Evolutionary conservation across 495 filamentous ascomycete species (phyloP).

Genomic region (Penicillium nucicola): DNA sequence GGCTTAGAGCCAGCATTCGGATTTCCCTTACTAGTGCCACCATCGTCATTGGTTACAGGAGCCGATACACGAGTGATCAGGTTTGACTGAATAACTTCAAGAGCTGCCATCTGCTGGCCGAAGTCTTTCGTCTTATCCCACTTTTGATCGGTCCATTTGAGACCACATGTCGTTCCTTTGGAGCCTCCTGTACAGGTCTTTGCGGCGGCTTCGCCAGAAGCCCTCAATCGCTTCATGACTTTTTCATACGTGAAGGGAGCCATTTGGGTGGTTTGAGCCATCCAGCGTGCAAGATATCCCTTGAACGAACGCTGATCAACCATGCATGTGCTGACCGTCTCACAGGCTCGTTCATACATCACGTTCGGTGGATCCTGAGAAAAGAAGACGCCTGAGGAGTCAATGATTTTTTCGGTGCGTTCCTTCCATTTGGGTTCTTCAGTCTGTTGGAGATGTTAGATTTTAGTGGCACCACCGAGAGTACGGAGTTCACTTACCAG

Average conservation of each 20-base stretch:
- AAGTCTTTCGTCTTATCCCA: constrained; percentile 59
- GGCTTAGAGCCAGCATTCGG: constrained; percentile 55
- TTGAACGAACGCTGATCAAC: constrained; percentile 83
- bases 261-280: constrained; percentile 66
- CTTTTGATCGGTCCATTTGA: constrained; percentile 55
- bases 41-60: constrained; percentile 62
- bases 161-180: constrained; percentile 55
- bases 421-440: constrained; percentile 52
- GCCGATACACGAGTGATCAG: constrained; percentile 43
- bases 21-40: constrained; percentile 74
- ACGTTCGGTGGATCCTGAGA: constrained; percentile 39
- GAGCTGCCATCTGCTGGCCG: constrained; percentile 69
- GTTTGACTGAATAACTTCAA: constrained; percentile 65
- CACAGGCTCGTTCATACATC: constrained; percentile 67
- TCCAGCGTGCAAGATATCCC: constrained; percentile 79
- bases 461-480: not conserved
- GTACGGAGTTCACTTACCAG: constrained; percentile 18
- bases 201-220: constrained; percentile 67
- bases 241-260: constrained; percentile 61
- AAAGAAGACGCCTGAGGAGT: constrained; percentile 55
- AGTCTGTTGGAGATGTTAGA: constrained; percentile 18
- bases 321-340: constrained; percentile 57
- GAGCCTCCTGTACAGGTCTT: constrained; percentile 61
- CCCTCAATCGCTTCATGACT: constrained; percentile 63
- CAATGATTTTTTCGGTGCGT: constrained; percentile 57